phyloP scores from a whole-genome alignment of 495 filamentous ascomycete genomes.

The Trichoderma reesei region DNA sequence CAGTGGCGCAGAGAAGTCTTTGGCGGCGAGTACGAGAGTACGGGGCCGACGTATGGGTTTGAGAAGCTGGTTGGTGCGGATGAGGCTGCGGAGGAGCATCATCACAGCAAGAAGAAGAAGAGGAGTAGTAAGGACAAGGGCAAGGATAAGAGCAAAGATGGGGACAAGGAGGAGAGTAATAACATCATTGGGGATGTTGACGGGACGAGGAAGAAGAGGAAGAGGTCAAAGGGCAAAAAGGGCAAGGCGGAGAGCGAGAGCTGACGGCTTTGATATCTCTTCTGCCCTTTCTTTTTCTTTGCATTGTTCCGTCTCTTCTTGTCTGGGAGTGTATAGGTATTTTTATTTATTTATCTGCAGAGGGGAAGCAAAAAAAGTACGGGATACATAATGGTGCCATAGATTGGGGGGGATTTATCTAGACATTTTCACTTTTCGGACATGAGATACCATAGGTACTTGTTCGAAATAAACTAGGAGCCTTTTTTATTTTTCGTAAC shows the following conservation, averaged over 20 bases:
- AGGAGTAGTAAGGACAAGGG: too few relatives aligned
- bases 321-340: too few relatives aligned
- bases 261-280: too few relatives aligned
- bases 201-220: conserved; percentile 36
- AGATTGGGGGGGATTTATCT: not conserved
- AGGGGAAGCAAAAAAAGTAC: too few relatives aligned
- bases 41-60: conserved; percentile 39
- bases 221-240: conserved; percentile 33
- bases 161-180: conserved; percentile 15
- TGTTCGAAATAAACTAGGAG: not conserved
- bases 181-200: conserved; percentile 16
- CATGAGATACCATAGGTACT: not conserved
- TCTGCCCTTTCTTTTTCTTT: too few relatives aligned
- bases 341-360: too few relatives aligned
- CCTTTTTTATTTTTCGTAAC: too few relatives aligned
- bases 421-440: not conserved
- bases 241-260: not conserved
- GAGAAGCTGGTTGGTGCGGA: conserved; percentile 21
- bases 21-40: conserved; percentile 49
- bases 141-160: conserved; percentile 9
- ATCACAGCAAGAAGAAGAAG: too few relatives aligned
- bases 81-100: conserved; percentile 8
- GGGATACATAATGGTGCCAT: not conserved
- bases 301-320: not conserved
- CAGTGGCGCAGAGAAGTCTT: conserved; percentile 93